Base-by-base conservation (phyloP, 1,139 yeast genomes). In the Hansenula anomala region DNA sequence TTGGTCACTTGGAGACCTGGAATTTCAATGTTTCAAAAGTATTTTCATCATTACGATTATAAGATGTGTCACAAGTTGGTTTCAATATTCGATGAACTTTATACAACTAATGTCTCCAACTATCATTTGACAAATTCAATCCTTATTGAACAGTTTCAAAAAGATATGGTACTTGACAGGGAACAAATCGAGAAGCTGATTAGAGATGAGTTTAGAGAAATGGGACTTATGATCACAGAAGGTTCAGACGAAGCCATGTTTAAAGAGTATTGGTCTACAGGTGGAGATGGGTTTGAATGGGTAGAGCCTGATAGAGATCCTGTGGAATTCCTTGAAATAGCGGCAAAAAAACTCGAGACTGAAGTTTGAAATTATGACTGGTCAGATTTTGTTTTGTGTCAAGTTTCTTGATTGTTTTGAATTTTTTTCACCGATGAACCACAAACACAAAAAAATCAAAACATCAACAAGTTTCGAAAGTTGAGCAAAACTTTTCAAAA, bases 291-390 rank as follows among this genome's bases (percentile, higher is more conserved):
- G 13, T 83, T 80, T 53, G 82, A 77, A 45, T 85, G 90, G 86
- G 79, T 73, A 6, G 92, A 83, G 52, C 90, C 90, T 1, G 92
- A 84, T 55, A 81, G 79, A 54, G 92, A 83, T 54, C 90, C 90
- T 0, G 88, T 87, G 0, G 85, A 79, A 13, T 35, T 38, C 20
- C 6, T 30, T 2, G 26, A 30, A 10, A 15, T 30, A 2, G n/a
- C n/a, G n/a, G n/a, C n/a, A n/a, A n/a, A n/a, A n/a, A n/a, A n/a
- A n/a, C n/a, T n/a, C n/a, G n/a, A n/a, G n/a, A n/a, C n/a, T n/a
- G n/a, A n/a, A n/a, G n/a, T n/a, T n/a, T n/a, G 11, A 12, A 27
- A 27, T 15, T 5, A 3, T 27, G 29, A 27, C 16, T 11, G 4
- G 29, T 27, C 29, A 27, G 13, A 8, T 27, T 27, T 15, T 15